Evolutionary conservation across 2,329 filamentous ascomycete genomes (phyloP), one percentile per base, ranked within the genome.

Genomic region (Aureobasidium sp.): DNA sequence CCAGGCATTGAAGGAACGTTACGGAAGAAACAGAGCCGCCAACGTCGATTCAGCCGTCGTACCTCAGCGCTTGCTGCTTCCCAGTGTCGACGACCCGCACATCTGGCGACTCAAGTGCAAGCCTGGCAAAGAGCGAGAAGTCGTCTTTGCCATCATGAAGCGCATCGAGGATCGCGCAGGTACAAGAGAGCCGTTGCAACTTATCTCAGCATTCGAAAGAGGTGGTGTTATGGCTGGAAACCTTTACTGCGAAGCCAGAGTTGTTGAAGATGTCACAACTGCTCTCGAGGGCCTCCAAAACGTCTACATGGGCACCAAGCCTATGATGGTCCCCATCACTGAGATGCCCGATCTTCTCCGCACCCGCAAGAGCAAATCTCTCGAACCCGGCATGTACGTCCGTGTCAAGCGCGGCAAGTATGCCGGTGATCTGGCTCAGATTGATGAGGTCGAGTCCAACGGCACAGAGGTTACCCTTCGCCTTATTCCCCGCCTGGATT

Each of bases 321-420:
- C 94, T 76, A 84, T 92, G 46, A 79, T 97, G 55, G 90, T 99
- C 43, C 90, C 94, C 51, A 91, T 97, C 69, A 95, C 95, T 73
- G 94, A 99, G 74, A 96, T 96, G 86, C 93, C 94, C 1, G 94
- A 97, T 74, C 82, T 99, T n/a, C 80, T 99, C 19, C 85, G 91
- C 55, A 90, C 95, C 29, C 86, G 85, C 63, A 96, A 96, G 77
- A 93, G 88, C 2, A 89, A 91, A 50, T 85, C 86, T 27, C 79
- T 99, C 35, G 85, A 94, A 67, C 88, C 88, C 10, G 93, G 93
- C 64, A 90, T 90, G 38, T 99, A 94, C 82, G 93, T 97, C 55
- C 90, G 94, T 64, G 85, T 97, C 64, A 87, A 85, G 71, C 84
- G 89, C 58, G 81, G 86, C 46, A 88, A 92, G 70, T 95, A 99